Evolutionary conservation across 495 filamentous ascomycete genomes (phyloP).

Genomic region (Penicillium longicatenatum): DNA sequence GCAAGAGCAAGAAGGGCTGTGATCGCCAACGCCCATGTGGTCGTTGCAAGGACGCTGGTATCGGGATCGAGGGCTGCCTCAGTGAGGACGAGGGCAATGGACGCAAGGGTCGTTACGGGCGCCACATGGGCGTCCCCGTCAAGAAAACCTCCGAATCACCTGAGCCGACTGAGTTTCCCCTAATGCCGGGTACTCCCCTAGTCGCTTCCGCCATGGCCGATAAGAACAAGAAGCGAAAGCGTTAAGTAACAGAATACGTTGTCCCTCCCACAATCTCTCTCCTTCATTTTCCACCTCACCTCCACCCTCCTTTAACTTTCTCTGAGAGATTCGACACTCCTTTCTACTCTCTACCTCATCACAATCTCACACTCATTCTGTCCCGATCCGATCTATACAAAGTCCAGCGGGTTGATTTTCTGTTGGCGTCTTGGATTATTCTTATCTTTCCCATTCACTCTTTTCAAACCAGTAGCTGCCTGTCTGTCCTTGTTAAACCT

Average conservation of each 20-base stretch:
- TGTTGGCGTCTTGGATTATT: conserved; percentile 27
- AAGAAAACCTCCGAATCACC: conserved; percentile 61
- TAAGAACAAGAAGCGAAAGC: conserved; percentile 75
- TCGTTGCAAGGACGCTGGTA: conserved; percentile 92
- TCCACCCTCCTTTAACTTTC: conserved; percentile 21
- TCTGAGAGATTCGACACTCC: conserved; percentile 21
- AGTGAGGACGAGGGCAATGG: conserved; percentile 97
- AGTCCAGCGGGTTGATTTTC: conserved; percentile 32
- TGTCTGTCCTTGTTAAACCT: conserved; percentile 14
- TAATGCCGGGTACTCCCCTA: conserved; percentile 36
- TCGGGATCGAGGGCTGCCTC: conserved; percentile 87
- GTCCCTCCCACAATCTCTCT: not conserved
- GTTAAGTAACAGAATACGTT: conserved; percentile 38
- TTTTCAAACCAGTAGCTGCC: conserved; percentile 27
- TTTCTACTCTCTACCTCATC: conserved; percentile 19
- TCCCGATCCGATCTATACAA: conserved; percentile 26
- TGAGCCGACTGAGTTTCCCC: conserved; percentile 30
- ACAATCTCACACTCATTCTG: conserved; percentile 23
- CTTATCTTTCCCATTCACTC: conserved; percentile 22
- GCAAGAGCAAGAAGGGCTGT: conserved; percentile 99
- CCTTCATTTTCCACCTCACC: conserved; percentile 1
- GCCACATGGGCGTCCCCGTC: conserved; percentile 93
- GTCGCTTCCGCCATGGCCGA: conserved; percentile 41
- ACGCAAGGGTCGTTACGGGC: conserved; percentile 92
- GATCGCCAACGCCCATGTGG: conserved; percentile 94